These are phyloP conservation scores for Sugiyamaella xylanicola DNA, from an alignment of 1,139 yeast species.

Conservation along the genomic window DNA sequence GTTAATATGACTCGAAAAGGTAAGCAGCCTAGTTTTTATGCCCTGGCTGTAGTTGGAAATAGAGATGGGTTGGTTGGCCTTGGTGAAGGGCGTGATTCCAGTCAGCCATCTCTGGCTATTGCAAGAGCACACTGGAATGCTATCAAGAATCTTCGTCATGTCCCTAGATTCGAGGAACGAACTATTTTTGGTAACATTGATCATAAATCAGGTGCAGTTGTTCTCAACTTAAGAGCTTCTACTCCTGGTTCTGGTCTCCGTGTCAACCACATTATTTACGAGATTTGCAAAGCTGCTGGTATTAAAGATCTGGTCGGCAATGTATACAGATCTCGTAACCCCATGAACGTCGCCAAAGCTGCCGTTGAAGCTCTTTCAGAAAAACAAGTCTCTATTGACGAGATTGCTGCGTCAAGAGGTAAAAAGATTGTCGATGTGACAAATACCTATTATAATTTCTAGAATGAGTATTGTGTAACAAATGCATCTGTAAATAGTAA, in stretches of 20 bases:
- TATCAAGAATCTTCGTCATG: conserved; percentile 75
- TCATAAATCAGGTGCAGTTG: conserved; percentile 84
- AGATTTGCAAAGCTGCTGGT: conserved; percentile 93
- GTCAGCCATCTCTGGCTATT: conserved; percentile 74
- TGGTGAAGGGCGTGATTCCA: conserved; percentile 92
- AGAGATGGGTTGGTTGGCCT: conserved; percentile 90
- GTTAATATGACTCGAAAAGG: conserved; percentile 95
- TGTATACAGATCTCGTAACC: conserved; percentile 88
- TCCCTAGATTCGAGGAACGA: conserved; percentile 88
- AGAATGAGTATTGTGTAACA: conserved; percentile 11
- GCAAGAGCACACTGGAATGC: conserved; percentile 94
- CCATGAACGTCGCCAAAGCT: conserved; percentile 92
- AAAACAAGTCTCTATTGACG: conserved; percentile 79
- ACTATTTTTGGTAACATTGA: conserved; percentile 86
- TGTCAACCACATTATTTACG: conserved; percentile 88
- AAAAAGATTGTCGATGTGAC: conserved; percentile 93
- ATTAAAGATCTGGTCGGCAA: conserved; percentile 91
- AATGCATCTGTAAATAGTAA: conserved; percentile 14
- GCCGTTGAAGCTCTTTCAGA: conserved; percentile 78
- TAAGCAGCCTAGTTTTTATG: conserved; percentile 81
- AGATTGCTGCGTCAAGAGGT: conserved; percentile 90
- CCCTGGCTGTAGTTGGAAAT: conserved; percentile 90
- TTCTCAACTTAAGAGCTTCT: conserved; percentile 77
- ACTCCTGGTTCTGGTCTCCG: conserved; percentile 95
- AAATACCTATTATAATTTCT: conserved; percentile 66